Base-by-base conservation (phyloP, 805 yeast species). In the Candida ipomoeae region DNA sequence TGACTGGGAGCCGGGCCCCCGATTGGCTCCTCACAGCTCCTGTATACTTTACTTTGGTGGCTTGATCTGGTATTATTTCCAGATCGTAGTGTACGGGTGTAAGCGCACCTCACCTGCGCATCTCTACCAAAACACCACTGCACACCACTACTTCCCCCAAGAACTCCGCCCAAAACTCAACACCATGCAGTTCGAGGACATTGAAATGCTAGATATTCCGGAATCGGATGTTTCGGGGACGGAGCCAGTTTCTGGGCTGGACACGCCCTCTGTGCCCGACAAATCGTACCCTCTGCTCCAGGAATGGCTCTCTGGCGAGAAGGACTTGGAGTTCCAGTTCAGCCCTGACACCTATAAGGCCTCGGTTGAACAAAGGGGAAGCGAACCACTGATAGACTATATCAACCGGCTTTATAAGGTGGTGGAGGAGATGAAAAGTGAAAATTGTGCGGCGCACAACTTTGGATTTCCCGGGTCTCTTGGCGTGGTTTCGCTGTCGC, bases 381-480 rank as follows among this genome's bases (percentile, higher is more conserved):
- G 14, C 18, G 40, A 44, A 17, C 46, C 50, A 11, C 83, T 78
- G 56, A 59, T 68, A 2, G 62, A 72, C 10, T 85, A 80, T 55
- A 73, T 82, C 37, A 75, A 76, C 29, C 62, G 71, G 8, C 57
- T 81, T 13, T 86, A 78, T 63, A 79, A 79, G 53, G 68, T 77
- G 2, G 76, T 83, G 54, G 83, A 82, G 52, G 55, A 51, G 10
- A 57, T 71, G 48, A 52, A 58, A 38, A 59, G 54, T 10, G 54
- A 57, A 29, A 50, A 55, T 32, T 52, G 55, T n/a, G 48, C 58
- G 11, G 51, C 44, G 14, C 62, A 62, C 5, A 62, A 62, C 14
- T 40, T 11, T 32, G 39, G 23, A 10, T 6, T 17, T 14, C 60
- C 58, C 11, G 64, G 65, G 38, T 63, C 60, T 11, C 63, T 71